Base-by-base conservation (phyloP, 2,329 filamentous ascomycete species). In the Colletotrichum salicis region DNA sequence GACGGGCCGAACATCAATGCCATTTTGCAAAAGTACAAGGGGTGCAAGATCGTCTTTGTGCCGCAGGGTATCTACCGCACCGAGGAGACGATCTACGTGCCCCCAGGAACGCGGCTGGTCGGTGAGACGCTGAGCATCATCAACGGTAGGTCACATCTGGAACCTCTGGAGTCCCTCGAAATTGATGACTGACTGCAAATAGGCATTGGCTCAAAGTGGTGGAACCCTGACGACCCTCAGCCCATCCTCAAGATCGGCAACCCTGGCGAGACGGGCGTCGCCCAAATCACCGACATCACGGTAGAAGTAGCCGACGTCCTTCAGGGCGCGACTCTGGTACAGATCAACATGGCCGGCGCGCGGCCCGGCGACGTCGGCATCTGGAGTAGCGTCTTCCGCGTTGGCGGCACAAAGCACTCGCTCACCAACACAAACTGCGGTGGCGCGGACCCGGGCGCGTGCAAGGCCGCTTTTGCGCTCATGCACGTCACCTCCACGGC, bases 41-140 rank as follows among this genome's bases (percentile, higher is more conserved):
- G 74, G 35, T 80, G 80, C 76, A 83, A 83, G 64, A 77, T 85
- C 60, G 74, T 82, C 2, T 86, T 80, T 74, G 82, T 86, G 73
- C 84, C 84, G 2, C 79, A 82, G 19, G 70, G 70, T 4, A 52
- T 72, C 35, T 72, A 71, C 31, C 65, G 70, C 15, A 72, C 59
- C 58, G 54, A 60, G 45, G 65, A 72, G 59, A 70, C 66, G 2
- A 72, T 64, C 5, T 72, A 70, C 8, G 33, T 72, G 2, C 66
- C 70, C 56, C 52, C 70, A 4, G 85, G 86, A 13, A 86, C 87
- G 5, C 82, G 83, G 2, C 84, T 91, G 31, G 82, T 89, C 11
- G 89, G 89, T 24, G 87, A 90, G 77, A 84, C 84, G 5, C 89
- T 87, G 82, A 83, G 88, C 11, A 82, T 82, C 4, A 86, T 87